Evolutionary conservation across 78 protist species (phyloP).

Genomic region (slime mould (Dictyostelium discoideum)): dicty_2.7 NC_007089.4:3922501-3923000

Average conservation of each 20-base stretch:
- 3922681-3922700: slow-evolving; percentile 41
- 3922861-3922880: slow-evolving; percentile 29
- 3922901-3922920: slow-evolving; percentile 69
- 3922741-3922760: slow-evolving; percentile 52
- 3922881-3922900: slow-evolving; percentile 65
- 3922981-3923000: slow-evolving; percentile 72
- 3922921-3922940: slow-evolving; percentile 73
- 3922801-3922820: slow-evolving; percentile 70
- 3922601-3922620: slow-evolving; percentile 33
- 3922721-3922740: slow-evolving; percentile 10
- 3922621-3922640: background rate
- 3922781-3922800: slow-evolving; percentile 31
- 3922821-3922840: slow-evolving; percentile 12
- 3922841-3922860: background rate
- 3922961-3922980: slow-evolving; percentile 78
- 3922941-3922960: slow-evolving; percentile 45
- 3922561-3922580: background rate
- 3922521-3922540: slow-evolving; percentile 80
- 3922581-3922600: slow-evolving; percentile 51
- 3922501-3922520: slow-evolving; percentile 47
- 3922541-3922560: slow-evolving; percentile 66
- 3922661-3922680: slow-evolving; percentile 71
- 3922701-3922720: slow-evolving; percentile 53
- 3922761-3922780: slow-evolving; percentile 70
- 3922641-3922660: slow-evolving; percentile 75